Evolutionary conservation across 768 basidiomycete species (phyloP).

Genomic region (Naganishia vaughanmartiniae): DNA sequence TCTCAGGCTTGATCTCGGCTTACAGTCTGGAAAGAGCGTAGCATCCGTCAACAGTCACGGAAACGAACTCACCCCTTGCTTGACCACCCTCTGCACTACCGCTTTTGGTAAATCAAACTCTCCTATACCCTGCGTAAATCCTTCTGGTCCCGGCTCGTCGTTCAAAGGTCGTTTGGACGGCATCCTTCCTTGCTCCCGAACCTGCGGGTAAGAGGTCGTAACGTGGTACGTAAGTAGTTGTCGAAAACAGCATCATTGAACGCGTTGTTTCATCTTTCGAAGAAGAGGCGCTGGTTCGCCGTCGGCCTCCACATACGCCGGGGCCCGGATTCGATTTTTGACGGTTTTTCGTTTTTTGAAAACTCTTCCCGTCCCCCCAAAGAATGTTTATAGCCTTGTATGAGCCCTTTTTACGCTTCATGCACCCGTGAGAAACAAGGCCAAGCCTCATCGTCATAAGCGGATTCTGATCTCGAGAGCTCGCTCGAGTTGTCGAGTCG

Average conservation of each 20-base stretch:
- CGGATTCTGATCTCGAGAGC: neutral
- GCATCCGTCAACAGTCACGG: neutral
- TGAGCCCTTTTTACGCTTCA: neutral
- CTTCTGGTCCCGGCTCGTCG: neutral
- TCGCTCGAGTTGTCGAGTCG: neutral
- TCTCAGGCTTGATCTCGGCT: no score
- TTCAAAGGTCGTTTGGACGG: conserved; percentile 1
- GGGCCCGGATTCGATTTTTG: no score
- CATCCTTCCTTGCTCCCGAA: neutral
- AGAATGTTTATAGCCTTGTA: no score
- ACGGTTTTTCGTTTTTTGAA: no score
- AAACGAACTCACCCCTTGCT: neutral
- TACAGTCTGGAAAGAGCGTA: neutral
- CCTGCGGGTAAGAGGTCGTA: no score
- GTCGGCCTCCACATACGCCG: no score
- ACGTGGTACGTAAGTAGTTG: no score
- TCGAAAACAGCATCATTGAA: neutral
- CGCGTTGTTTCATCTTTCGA: no score
- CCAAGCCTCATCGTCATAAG: conserved; percentile 17
- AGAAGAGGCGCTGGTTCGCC: no score
- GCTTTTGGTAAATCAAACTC: conserved; percentile 15
- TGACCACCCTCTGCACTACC: conserved; percentile 2
- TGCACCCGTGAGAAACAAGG: neutral
- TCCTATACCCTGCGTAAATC: neutral
- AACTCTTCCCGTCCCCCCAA: no score